Evolutionary conservation across 1,284 basidiomycete species (phyloP), one percentile per base, ranked within the genome.

Genomic region (Heterobasidion irregulare): DNA sequence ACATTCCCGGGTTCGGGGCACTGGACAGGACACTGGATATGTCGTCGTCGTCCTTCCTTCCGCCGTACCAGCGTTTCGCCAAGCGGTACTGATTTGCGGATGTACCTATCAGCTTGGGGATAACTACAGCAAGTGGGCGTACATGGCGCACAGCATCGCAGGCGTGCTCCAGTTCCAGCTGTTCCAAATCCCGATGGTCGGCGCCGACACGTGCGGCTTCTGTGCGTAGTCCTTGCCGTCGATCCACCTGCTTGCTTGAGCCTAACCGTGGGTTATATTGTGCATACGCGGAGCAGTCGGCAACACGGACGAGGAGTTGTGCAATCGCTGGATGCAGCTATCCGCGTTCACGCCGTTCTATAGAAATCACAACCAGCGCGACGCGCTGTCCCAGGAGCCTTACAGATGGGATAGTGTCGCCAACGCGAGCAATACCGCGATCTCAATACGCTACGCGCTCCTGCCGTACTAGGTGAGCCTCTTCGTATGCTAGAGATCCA

Each of bases 291-390:
- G 34, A 51, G 59, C 59, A 81, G 81, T 76, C 58, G 79, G 74
- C 0, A 90, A 92, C 67, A 83, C 84, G 0, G 80, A 89, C 62
- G 91, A 93, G 66, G 86, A 90, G 65, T 75, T 93, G 8, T 89
- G 88, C 67, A 86, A 84, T 57, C 78, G 89, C 19, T 92, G 89
- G 89, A 89, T 88, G 84, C 80, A 84, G 63, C 74, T 92, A 10
- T 76, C 84, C 1, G 88, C 89, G 0, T 88, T 89, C 64, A 75
- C 77, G n/a, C 86, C 86, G 3, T 87, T 88, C 69, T 87, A 80
- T 61, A 72, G 84, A 41, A 87, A 88, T 62, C 86, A 89, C 63
- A 89, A 89, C 58, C 67, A 72, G 43, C 71, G 70, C 52, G 79
- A 78, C 26, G 82, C 83, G 7, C 74, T 86, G 33, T 70, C 79